Conservation (phyloP, 192 early-diverging fungal genomes). For the Coemansia sp. region DNA sequence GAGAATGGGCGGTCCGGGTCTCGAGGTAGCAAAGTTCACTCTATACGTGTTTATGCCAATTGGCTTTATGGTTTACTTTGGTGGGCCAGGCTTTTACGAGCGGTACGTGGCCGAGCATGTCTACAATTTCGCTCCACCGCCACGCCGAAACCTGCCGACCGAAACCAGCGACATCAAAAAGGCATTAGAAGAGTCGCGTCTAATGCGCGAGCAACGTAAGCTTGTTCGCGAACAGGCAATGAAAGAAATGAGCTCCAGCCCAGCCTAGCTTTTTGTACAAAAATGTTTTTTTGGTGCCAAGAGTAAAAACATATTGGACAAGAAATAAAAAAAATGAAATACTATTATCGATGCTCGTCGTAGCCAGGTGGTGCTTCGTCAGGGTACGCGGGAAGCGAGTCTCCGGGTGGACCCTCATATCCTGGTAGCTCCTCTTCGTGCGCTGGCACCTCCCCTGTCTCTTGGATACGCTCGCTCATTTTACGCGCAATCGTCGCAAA, state of each 20-base stretch:
- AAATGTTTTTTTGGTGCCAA: constrained; percentile 4
- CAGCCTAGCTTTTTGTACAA: neutral
- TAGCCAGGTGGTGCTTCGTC: constrained; percentile 44
- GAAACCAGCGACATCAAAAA: constrained; percentile 23
- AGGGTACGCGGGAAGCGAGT: constrained; percentile 19
- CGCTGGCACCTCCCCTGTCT: constrained; percentile 35
- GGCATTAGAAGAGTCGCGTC: constrained; percentile 13
- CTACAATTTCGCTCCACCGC: constrained; percentile 45
- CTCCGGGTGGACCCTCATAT: constrained; percentile 19
- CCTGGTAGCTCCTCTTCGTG: constrained; percentile 45
- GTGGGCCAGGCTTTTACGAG: constrained; percentile 51
- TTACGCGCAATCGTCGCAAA: constrained; percentile 41
- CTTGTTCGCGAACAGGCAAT: constrained; percentile 28
- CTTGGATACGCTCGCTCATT: constrained; percentile 30
- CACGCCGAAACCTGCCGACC: constrained; percentile 30
- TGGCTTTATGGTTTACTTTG: constrained; percentile 54
- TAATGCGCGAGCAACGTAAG: constrained; percentile 19
- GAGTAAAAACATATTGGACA: constrained; percentile 6
- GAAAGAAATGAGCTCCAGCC: constrained; percentile 6
- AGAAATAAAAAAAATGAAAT: no score
- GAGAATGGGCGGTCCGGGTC: constrained; percentile 47
- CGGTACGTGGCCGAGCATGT: constrained; percentile 46
- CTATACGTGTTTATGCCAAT: constrained; percentile 53
- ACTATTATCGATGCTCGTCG: constrained; percentile 3
- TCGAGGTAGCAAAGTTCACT: constrained; percentile 49